Base-by-base conservation (phyloP, 208 protist genomes). In the Leishmania major region DNA sequence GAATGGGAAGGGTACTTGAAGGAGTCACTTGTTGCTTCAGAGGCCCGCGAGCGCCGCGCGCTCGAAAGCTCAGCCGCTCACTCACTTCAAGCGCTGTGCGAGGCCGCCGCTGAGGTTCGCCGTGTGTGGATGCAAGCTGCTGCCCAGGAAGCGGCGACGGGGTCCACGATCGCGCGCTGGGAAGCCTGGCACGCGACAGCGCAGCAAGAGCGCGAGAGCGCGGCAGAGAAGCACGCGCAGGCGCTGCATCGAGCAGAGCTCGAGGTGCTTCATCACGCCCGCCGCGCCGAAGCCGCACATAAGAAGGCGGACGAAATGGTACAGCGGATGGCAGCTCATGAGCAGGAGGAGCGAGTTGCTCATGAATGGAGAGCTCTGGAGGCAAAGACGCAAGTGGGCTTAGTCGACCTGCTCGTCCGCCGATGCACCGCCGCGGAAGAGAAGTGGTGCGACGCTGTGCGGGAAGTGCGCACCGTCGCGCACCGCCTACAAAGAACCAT, bases 31-130 rank as follows among this genome's bases (percentile, higher is more conserved):
- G 28, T 87, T 53, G 76, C 83, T 25, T 78, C 69, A 6, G 91
- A 95, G 66, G 47, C 77, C 40, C 67, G 77, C 7, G 84, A 76
- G 51, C 87, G 90, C 28, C n/a, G n/a, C 6, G 66, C 78, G 17
- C 53, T 90, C 37, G 77, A 77, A 35, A 74, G 86, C 15, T 78
- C 84, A 19, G 86, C 80, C 43, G 22, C 6, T 3, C 49, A 31
- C 10, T 53, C 79, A 15, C 67, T 75, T 59, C 60, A 59, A 10
- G 19, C 37, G 47, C 43, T 85, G 51, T 13, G 51, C 17, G 22
- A 28, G 2, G 51, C 57, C 17, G 72, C 78, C 8, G 31, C 7
- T 22, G 84, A 82, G 10, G 45, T 75, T 53, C 17, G 22, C 6
- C 71, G 35, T 53, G 15, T 78, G 2, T 4, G n/a, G 17, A 55